Evolutionary conservation across 768 basidiomycete species (phyloP), one percentile per base, ranked within the genome.

Genomic region (Agaricus blazei): DNA sequence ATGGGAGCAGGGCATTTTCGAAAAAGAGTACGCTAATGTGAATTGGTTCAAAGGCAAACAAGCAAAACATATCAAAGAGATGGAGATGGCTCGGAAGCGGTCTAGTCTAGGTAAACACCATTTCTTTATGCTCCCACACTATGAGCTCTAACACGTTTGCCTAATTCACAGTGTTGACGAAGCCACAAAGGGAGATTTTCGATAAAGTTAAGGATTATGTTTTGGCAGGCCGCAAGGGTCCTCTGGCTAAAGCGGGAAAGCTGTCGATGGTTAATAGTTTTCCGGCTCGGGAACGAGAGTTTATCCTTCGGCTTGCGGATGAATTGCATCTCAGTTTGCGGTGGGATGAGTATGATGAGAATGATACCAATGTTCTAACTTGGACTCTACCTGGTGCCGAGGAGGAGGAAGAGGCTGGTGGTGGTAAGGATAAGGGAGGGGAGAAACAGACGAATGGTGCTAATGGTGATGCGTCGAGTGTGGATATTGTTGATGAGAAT

Each of bases 41-140:
- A 94, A 87, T 62, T 98, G 93, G 92, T 90, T 88, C 69, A 95
- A 93, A 71, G 92, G 94, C 11, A 97, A 98, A 73, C 93, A 94
- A 65, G 73, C 72, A 38, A 92, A 87, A 67, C 81, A 87, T 63
- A 63, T 81, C 43, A 80, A 82, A 57, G 83, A 84, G 61, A 75
- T 84, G 73, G 88, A 88, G 64, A 70, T 75, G 57, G 83, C 76
- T 28, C 76, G 70, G 64, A 84, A 76, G 66, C 79, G 74, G 66
- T 73, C 75, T 2, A 80, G 82, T 52, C 70, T 92, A n/a, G 81
- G 92, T 93, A 58, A 38, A 80, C 5, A 3, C 1, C 7, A 34
- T 34, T 34, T 34, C 75, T 34, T 41, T 24, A 31, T 11, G 8
- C 9, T 15, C 14, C 9, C 14, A 15, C 6, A 42, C 28, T 36